Base-by-base conservation (phyloP, 2,329 filamentous ascomycete species). In the Mycosphaerelloides madeirae region DNA sequence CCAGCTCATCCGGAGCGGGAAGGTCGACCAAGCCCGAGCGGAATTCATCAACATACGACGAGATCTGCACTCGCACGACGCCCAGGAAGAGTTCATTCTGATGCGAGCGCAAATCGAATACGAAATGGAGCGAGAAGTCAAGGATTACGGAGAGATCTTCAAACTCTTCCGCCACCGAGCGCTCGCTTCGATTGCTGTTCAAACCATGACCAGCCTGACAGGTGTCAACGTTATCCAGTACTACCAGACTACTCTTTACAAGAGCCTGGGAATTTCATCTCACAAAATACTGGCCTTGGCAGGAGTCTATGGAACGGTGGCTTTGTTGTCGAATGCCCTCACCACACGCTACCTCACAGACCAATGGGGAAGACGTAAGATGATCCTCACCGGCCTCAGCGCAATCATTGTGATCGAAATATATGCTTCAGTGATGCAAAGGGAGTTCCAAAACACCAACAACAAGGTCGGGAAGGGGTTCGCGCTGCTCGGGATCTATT, bases 361-460 rank as follows among this genome's bases (percentile, higher is more conserved):
- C 56, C 75, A 76, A 58, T 80, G 77, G 77, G 77, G 77, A 33
- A 74, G 77, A 29, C 69, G 77, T 46, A 78, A 77, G 36, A 80
- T 81, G 78, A 69, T 81, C 9, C 57, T 81, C 5, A 53, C 75
- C 2, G 78, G 78, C 5, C 57, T 80, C 3, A 53, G 60, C 3
- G 73, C 74, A 1, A 69, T 80, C 32, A 66, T 79, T 12, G 11
- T 78, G n/a, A 71, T 77, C 37, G 75, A 80, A 53, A 78, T 80
- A 41, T 81, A 80, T 52, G 68, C 76, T 0, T 75, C 78, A 1
- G 71, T 80, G 32, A 80, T 81, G 75, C 77, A 80, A 59, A 66
- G 68, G 20, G 59, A 71, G 35, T 81, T 80, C 55, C 75, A 80
- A 54, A 66, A 76, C 48, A 77, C 72, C 0, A 58, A 76, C 44